Percentiles rank a stretch among this genome's conserved stretches.
phyloP scores from a whole-genome alignment of 805 yeast genomes.

The Nakazawaea ambrosiae region DNA sequence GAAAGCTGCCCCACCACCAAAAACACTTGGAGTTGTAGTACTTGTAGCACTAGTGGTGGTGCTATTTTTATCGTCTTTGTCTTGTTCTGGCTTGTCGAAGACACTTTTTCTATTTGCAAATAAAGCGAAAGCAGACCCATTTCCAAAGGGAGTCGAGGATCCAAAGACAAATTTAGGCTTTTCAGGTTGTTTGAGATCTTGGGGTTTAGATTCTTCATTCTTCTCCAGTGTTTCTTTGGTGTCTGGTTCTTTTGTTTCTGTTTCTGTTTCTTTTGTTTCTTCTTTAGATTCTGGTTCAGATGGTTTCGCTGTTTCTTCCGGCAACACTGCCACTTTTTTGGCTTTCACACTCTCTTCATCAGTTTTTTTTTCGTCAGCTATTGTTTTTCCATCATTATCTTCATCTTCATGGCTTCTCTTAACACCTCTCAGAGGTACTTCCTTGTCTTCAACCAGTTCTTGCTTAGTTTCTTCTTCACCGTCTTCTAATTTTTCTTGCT shows the following conservation, averaged over 20 bases:
- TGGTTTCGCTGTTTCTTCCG: conserved; percentile 16
- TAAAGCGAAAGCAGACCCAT: conserved; percentile 29
- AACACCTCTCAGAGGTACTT: no score
- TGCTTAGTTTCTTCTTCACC: no score
- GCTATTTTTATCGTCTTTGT: background rate
- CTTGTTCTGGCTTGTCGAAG: conserved; percentile 20
- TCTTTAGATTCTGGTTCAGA: conserved; percentile 11
- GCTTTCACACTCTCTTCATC: conserved; percentile 4
- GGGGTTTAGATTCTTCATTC: conserved; percentile 8
- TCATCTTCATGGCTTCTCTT: no score
- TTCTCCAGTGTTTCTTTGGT: conserved; percentile 4
- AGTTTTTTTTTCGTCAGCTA: conserved; percentile 8
- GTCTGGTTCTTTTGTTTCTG: conserved; percentile 1
- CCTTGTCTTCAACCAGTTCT: no score
- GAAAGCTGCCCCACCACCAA: conserved; percentile 39
- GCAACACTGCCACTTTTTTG: conserved; percentile 16
- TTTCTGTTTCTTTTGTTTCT: conserved; percentile 14
- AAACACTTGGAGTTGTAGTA: conserved; percentile 20
- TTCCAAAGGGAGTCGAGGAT: conserved; percentile 42
- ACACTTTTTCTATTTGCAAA: conserved; percentile 24
- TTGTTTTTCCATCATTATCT: background rate
- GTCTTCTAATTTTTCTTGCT: conserved; percentile 2
- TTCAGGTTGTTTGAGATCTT: no score
- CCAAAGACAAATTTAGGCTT: conserved; percentile 51
- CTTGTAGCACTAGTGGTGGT: background rate